Evolutionary conservation across 2,329 filamentous ascomycete genomes (phyloP).

Genomic region (Cladosporium sp.): DNA sequence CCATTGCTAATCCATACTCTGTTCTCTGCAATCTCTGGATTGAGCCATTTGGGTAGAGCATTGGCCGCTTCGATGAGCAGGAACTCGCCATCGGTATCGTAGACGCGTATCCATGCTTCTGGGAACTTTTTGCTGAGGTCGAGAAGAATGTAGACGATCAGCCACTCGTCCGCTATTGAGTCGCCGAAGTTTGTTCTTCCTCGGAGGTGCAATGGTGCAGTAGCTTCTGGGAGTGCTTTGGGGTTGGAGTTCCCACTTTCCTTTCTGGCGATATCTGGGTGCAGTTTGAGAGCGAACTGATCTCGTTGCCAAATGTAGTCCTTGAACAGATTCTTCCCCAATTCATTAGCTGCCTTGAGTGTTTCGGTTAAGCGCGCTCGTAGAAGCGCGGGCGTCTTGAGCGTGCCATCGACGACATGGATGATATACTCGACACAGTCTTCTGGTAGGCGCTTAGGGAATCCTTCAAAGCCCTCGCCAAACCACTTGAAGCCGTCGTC

Average conservation of each 20-base stretch:
- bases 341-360: conserved; percentile 65
- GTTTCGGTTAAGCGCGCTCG: conserved; percentile 69
- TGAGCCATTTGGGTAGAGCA: conserved; percentile 84
- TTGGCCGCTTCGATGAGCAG: conserved; percentile 91
- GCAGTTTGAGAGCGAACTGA: conserved; percentile 66
- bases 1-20: conserved; percentile 86
- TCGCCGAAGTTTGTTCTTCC: conserved; percentile 88
- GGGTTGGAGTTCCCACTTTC: conserved; percentile 43
- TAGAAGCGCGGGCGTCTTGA: conserved; percentile 51
- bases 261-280: conserved; percentile 43
- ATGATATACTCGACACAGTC: conserved; percentile 85
- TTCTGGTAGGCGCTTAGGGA: conserved; percentile 71
- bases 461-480: conserved; percentile 63
- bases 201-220: conserved; percentile 49
- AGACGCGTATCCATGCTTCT: conserved; percentile 77
- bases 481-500: conserved; percentile 66
- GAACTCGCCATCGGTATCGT: conserved; percentile 92
- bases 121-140: conserved; percentile 74
- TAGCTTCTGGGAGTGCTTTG: conserved; percentile 43
- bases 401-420: conserved; percentile 64
- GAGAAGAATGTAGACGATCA: conserved; percentile 84
- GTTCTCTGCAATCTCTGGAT: conserved; percentile 83
- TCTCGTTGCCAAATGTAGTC: conserved; percentile 97
- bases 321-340: conserved; percentile 67
- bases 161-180: conserved; percentile 95